Evolutionary conservation across 768 basidiomycete species (phyloP), one percentile per base, ranked within the genome.

Genomic region (Boletellus sp.): DNA sequence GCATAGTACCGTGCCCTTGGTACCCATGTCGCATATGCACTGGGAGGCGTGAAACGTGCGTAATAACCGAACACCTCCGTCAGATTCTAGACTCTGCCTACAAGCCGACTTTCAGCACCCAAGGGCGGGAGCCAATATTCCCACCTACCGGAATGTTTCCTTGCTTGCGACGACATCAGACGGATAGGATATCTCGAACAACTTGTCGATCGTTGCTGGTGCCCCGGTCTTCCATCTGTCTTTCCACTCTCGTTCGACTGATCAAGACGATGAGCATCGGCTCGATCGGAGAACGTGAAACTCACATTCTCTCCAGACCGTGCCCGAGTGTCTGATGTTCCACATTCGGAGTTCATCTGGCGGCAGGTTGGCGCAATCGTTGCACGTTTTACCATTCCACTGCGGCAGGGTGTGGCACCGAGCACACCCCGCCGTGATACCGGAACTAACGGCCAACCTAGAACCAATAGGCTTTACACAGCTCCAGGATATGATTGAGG

Each of bases 11-110:
- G 73, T 61, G 28, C 75, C 75, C 51, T 79, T 80, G 15, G 73
- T 72, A 8, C 84, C 84, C 52, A 86, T 67, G 61, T 86, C 81
- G 68, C 84, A 86, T 36, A 86, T 81, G 57, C 83, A 84, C 52
- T 84, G 82, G 3, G 80, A 72, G 48, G 80, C 76, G 52, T 85
- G 79, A 58, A 82, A 85, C 34, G 78, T 81, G 55, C 78, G 75
- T 45, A 84, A 70, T 57, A 80, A 72, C 54, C 73, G 72, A 53
- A 72, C 44, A 1, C 69, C 39, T 61, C 66, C 45, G 56, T 63
- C 53, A 64, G 72, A 51, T 62, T 67, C 52, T 71, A 65, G 52
- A 71, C 75, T 62, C 23, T 57, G 53, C 37, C 61, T 64, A 37
- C 13, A 34, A 28, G 24, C 32, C 6, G 24, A 48, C 41, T 6